These are phyloP conservation scores for Corymbia maculata DNA, from an alignment of 345 rosid genomes.

Conservation along the genomic window DNA sequence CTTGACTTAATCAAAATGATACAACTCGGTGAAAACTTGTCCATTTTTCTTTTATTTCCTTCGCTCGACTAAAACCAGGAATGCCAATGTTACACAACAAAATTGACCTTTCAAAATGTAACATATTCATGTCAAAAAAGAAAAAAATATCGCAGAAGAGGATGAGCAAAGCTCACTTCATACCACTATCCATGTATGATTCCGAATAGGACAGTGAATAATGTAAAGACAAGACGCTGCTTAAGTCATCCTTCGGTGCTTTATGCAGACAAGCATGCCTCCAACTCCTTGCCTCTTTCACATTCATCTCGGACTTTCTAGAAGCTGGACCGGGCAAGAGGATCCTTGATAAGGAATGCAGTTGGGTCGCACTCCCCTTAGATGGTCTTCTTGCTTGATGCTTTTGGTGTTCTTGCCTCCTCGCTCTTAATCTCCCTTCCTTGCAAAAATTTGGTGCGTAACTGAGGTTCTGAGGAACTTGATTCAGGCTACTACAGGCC, in stretches of 20 bases:
- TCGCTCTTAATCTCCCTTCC: conserved; percentile 32
- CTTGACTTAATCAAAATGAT: not conserved
- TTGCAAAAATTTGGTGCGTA: conserved; percentile 15
- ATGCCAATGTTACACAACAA: conserved; percentile 1
- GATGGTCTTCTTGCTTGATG: conserved; percentile 9
- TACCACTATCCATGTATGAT: conserved; percentile 9
- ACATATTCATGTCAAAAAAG: not conserved
- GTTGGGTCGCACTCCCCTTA: conserved; percentile 25
- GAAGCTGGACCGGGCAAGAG: conserved; percentile 5
- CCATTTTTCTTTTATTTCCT: not conserved
- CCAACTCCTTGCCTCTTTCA: conserved; percentile 1
- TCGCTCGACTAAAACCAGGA: not conserved
- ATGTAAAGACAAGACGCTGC: conserved; percentile 48
- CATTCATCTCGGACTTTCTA: not conserved
- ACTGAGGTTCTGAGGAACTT: conserved; percentile 16
- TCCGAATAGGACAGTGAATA: conserved; percentile 9
- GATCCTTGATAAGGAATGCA: conserved; percentile 31
- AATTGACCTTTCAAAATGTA: conserved; percentile 1
- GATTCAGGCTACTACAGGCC: not conserved
- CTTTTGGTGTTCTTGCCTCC: conserved; percentile 9
- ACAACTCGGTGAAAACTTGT: not conserved
- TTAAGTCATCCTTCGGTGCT: conserved; percentile 35
- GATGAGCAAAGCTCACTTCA: not conserved
- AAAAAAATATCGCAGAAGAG: not conserved
- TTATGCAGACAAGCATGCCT: not conserved